These are phyloP conservation scores for Trichosporon sp. DNA, from an alignment of 1,284 basidiomycete species.

Conservation along the genomic window DNA sequence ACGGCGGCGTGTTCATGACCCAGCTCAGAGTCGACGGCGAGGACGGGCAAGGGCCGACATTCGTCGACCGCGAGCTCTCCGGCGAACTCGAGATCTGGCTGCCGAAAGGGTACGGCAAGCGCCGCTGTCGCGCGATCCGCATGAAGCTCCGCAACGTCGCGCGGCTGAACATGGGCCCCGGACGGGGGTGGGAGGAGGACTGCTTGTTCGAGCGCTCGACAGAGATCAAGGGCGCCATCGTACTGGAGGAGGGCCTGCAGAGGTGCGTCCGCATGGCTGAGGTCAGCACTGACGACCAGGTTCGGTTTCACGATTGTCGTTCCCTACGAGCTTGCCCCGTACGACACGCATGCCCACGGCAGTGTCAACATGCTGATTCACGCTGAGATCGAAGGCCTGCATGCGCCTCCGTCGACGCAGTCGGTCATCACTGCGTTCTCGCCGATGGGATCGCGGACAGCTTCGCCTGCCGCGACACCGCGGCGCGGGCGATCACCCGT, in stretches of 20 bases:
- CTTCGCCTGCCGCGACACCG: background rate
- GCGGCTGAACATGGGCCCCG: slow-evolving; percentile 26
- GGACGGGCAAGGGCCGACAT: background rate
- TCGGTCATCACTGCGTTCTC: background rate
- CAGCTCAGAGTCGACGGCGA: background rate
- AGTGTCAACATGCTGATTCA: slow-evolving; percentile 19
- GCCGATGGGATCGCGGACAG: background rate
- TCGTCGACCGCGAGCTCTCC: slow-evolving; percentile 15
- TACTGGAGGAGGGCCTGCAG: slow-evolving; percentile 30
- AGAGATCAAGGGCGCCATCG: slow-evolving; percentile 25
- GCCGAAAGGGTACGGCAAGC: slow-evolving; percentile 21
- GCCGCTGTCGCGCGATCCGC: slow-evolving; percentile 31
- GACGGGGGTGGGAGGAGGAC: slow-evolving; percentile 30
- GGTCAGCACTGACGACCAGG: slow-evolving; percentile 8
- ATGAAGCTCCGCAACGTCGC: slow-evolving; percentile 25
- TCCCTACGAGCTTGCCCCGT: slow-evolving; percentile 25
- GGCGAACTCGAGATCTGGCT: slow-evolving; percentile 33
- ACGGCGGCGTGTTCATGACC: slow-evolving; percentile 23
- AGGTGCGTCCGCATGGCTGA: slow-evolving; percentile 16
- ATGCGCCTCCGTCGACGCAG: background rate
- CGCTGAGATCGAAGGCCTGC: slow-evolving; percentile 27
- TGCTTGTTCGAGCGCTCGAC: slow-evolving; percentile 28
- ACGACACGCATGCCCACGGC: slow-evolving; percentile 26
- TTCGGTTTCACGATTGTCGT: slow-evolving; percentile 33
- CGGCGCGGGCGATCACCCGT: slow-evolving; percentile 7